Base-by-base conservation (phyloP, 192 early-diverging fungal species). In the Backusella liffmaniae region DNA sequence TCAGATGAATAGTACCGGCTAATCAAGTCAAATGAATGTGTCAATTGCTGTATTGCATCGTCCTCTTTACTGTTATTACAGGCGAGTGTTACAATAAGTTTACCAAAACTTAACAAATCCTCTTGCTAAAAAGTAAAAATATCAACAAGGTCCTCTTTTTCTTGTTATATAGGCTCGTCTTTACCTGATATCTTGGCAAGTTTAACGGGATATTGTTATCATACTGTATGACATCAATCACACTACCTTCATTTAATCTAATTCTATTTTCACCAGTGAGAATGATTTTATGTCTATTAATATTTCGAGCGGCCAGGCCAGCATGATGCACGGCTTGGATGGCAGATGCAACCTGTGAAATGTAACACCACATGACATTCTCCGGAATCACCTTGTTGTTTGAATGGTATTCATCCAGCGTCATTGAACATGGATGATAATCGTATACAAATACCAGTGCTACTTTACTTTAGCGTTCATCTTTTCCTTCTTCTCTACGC, bases 401-500 rank as follows among this genome's bases (percentile, higher is more conserved):
- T 70, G 93, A 92, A 79, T 93, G 90, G 23, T 90, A 88, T 21
- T 86, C 82, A 72, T 83, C 84, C 5, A 96, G 79, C 0, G 94
- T 96, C 42, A 81, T 84, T 30, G 92, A 86, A 23, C 92, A 90
- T 13, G 96, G 96, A 84, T 95, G 92, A 82, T 94, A 97, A 79
- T 98, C 96, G 76, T 95, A 96, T 1, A 99, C 97, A 76, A 99
- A 88, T 9, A 98, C 90, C 16, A 99, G 86, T 30, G 97, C 90
- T 92, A 59, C 30, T 67, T 13, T 32, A 2, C 5, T 35, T 35
- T 35, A 67, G 35, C 32, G 3, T 32, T 32, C 32, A 32, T 32
- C 32, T 3, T 32, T 32, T 3, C 2, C 32, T 3, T 32, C 3
- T 32, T 32, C 32, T 32, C 32, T 32, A 32, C 32, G 2, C 32